A percentile compares a stretch with the other conserved stretches of the same genome.
Conservation (phyloP, 176 grass and related monocot genomes). For the Rhipidocladum racemiflorum region DNA sequence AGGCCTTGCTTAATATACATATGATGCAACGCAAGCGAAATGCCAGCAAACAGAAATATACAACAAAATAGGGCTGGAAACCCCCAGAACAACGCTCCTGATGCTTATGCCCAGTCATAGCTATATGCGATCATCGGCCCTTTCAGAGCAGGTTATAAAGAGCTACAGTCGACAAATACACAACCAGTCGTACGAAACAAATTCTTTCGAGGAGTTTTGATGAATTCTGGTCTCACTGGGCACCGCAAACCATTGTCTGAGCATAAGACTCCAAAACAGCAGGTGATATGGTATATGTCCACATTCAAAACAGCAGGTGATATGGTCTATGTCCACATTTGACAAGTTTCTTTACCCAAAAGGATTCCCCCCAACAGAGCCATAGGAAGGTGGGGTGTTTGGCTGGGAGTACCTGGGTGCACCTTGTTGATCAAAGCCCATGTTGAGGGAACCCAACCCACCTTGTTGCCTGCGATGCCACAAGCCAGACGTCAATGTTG, state of each 20-base stretch:
- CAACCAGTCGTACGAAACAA: constrained; percentile 34
- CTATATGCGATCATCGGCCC: neutral
- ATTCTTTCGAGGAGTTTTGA: neutral
- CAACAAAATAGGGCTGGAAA: constrained; percentile 25
- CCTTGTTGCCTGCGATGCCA: constrained; percentile 74
- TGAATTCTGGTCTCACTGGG: constrained; percentile 4
- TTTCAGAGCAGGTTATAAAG: constrained; percentile 18
- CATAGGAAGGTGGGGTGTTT: constrained; percentile 58
- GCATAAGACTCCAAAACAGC: constrained; percentile 6
- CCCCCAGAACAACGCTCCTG: neutral
- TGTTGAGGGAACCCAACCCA: constrained; percentile 46
- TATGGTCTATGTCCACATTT: neutral
- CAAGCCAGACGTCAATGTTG: neutral
- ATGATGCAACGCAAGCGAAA: constrained; percentile 3
- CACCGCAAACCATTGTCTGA: neutral
- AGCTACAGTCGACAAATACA: constrained; percentile 33
- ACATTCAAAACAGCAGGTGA: constrained; percentile 9
- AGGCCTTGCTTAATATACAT: constrained; percentile 33
- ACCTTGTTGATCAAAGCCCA: constrained; percentile 61
- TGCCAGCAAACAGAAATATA: constrained; percentile 35
- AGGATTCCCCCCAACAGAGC: constrained; percentile 73
- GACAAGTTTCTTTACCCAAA: constrained; percentile 52
- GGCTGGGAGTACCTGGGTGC: constrained; percentile 61
- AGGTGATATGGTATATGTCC: constrained; percentile 5
- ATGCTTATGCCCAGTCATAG: neutral